Conservation (phyloP, 2,329 filamentous ascomycete genomes). For the Botrytis byssoidea region DNA sequence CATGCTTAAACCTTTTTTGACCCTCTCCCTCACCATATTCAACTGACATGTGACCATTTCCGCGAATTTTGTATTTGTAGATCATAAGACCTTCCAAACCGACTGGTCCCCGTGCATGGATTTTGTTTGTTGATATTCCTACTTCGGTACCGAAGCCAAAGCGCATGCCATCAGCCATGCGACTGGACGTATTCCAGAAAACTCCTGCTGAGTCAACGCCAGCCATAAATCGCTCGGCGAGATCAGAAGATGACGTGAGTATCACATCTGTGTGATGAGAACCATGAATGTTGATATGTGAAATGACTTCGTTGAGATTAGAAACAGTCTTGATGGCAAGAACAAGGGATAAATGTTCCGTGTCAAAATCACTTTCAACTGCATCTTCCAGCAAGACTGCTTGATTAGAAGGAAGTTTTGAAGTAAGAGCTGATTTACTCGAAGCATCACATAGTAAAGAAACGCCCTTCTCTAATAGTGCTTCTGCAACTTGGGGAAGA, state of each 20-base stretch:
- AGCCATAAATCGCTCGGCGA: conserved; percentile 80
- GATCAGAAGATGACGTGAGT: conserved; percentile 64
- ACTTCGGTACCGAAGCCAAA: conserved; percentile 98
- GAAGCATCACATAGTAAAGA: conserved; percentile 73
- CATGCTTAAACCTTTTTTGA: conserved; percentile 58
- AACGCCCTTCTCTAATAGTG: conserved; percentile 74
- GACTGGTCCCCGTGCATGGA: conserved; percentile 89
- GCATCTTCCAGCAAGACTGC: conserved; percentile 61
- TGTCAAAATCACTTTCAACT: conserved; percentile 71
- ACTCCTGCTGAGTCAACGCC: conserved; percentile 86
- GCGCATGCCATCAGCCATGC: conserved; percentile 94
- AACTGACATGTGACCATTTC: conserved; percentile 76
- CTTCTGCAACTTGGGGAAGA: conserved; percentile 70
- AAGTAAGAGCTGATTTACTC: conserved; percentile 62
- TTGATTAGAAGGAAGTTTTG: conserved; percentile 45
- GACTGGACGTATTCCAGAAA: conserved; percentile 95
- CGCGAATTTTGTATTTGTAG: conserved; percentile 92
- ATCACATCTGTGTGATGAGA: conserved; percentile 95
- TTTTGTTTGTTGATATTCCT: conserved; percentile 98
- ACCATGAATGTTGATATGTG: conserved; percentile 88
- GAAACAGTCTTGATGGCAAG: conserved; percentile 80
- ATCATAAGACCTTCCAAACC: conserved; percentile 93
- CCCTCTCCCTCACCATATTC: conserved; percentile 68
- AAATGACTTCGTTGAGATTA: conserved; percentile 67
- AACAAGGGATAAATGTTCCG: conserved; percentile 83